Evolutionary conservation across 352 stramenopile species (phyloP), one percentile per base, ranked within the genome.

Genomic region (Phytopythium chamaehyphon): DNA sequence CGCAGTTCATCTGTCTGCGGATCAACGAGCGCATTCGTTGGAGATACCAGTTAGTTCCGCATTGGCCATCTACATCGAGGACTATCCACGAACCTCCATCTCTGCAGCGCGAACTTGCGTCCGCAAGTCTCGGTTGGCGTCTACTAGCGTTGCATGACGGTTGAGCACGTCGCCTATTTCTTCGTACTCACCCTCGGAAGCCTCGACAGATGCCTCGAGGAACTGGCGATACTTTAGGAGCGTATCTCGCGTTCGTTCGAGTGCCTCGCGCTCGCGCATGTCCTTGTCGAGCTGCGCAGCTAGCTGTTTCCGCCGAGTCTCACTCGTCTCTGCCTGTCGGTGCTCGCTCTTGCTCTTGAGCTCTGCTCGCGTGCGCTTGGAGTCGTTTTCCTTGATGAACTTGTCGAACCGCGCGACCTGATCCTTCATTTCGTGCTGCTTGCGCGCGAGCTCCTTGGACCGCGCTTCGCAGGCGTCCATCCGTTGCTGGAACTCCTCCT

Each of bases 301-400:
- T 6, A 91, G 61, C 51, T 91, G 78, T n/a, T 79, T 81, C 46
- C 90, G 87, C 23, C 90, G 81, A 44, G 74, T 51, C 35, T 95
- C 84, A 55, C 93, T 94, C 15, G 82, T 62, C 52, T 95, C 82
- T 23, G 69, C 61, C 28, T 81, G 60, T 19, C 84, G 72, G 45
- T 86, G 70, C 55, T 97, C 88, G 2, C 76, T 85, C 63, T 96
- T 97, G 37, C 66, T 71, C 59, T 96, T 96, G 8, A 91, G 58
- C 58, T 97, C 88, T 8, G 88, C 90, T 22, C 86, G 71, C 40
- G 75, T 87, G 35, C 88, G 69, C 56, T 97, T 97, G 0, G 84
- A 85, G 57, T 97, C 88, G 58, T 97, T 97, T 57, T 97, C 88
- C 56, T 97, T 94, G 57, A 97, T 96, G 55, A 97, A 97, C 47